Evolutionary conservation across 2,329 filamentous ascomycete species (phyloP).

Genomic region (Xylariaceae sp.): DNA sequence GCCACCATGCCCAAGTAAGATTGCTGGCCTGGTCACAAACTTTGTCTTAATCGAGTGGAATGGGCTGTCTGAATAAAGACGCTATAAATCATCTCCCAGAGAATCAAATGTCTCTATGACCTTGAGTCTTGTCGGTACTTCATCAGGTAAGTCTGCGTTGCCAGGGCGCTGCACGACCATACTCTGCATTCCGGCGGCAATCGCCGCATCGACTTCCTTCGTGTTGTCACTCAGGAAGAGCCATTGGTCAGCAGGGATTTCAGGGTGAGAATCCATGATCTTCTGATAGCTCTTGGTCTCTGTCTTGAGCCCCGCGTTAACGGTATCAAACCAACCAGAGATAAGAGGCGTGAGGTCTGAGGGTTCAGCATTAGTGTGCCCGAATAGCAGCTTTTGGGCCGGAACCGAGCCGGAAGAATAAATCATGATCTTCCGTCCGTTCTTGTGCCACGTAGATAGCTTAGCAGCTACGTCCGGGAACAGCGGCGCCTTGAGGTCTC

Average conservation of each 20-base stretch:
- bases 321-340: constrained; percentile 70
- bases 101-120: constrained; percentile 28
- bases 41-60: too few species aligned
- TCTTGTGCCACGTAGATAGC: constrained; percentile 52
- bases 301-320: constrained; percentile 71
- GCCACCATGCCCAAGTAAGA: too few species aligned
- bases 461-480: constrained; percentile 68
- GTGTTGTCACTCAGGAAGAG: constrained; percentile 81
- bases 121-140: constrained; percentile 34
- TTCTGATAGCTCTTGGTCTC: constrained; percentile 61
- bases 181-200: constrained; percentile 57
- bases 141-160: constrained; percentile 56
- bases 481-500: constrained; percentile 64
- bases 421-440: constrained; percentile 60
- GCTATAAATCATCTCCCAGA: constrained; percentile 21
- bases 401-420: constrained; percentile 78
- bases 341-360: constrained; percentile 57
- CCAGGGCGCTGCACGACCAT: constrained; percentile 61
- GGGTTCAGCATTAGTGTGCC: constrained; percentile 54
- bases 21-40: too few species aligned
- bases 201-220: constrained; percentile 60
- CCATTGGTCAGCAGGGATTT: constrained; percentile 48
- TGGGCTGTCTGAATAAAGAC: too few species aligned
- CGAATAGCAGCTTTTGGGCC: constrained; percentile 75
- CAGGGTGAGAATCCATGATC: constrained; percentile 49